Evolutionary conservation across 768 basidiomycete species (phyloP), one percentile per base, ranked within the genome.

Genomic region (Boletales sp.): DNA sequence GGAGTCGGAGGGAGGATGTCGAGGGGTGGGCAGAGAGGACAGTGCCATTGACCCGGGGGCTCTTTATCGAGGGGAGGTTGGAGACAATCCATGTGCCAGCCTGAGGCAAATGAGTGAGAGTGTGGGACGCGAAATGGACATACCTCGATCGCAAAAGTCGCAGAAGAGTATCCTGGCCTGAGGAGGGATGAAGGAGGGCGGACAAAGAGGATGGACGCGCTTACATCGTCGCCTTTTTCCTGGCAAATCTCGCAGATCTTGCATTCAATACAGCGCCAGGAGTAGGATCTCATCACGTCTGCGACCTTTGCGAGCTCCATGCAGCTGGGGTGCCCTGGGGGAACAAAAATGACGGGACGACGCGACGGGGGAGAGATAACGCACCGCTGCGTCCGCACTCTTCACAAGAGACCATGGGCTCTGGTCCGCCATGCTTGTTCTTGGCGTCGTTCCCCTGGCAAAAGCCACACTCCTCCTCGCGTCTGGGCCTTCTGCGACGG

Each of bases 131-230:
- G 54, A 54, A 14, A 53, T 39, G 47, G 56, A 51, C 30, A 36
- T 65, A 83, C 89, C 92, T 78, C 92, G 77, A 74, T 98, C 95
- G 68, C 95, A 98, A 48, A 75, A 81, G 75, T 98, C 95, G 67
- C 95, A 98, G 58, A 97, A 87, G 46, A 98, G 68, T 55, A 97
- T 84, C 45, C 81, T 79, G 46, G 78, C 82, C 90, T 94, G 62
- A 47, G 27, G 27, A 41, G 31, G 45, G 12, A 45, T 69, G 55
- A 67, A 61, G 46, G n/a, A 51, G 29, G 24, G 34, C 27, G 55
- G 50, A 56, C 41, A 48, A 47, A 55, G 49, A 47, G 31, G 31
- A 53, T 45, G 45, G 24, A 37, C 17, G 29, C 3, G 74, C 91
- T 71, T 70, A 95, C 94, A 69, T 94, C 92, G 68, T 92, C 87